A percentile compares a stretch with the other conserved stretches of the same genome.
phyloP scores from a whole-genome alignment of 2,329 filamentous ascomycete genomes.

The Graphium sp. region DNA sequence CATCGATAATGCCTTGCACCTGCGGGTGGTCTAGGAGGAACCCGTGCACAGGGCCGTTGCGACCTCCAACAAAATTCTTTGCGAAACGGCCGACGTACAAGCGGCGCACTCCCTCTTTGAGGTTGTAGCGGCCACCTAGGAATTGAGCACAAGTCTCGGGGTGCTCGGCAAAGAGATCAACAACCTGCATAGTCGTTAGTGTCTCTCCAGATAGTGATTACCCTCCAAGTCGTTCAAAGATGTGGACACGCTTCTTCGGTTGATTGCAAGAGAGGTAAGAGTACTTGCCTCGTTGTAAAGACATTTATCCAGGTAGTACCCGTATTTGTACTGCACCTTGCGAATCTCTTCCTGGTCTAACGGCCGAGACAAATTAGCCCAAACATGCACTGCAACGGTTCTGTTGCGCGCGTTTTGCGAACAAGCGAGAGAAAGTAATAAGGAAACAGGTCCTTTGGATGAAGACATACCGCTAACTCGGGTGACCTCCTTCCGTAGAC shows the following conservation, averaged over 20 bases:
- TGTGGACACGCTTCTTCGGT: background rate
- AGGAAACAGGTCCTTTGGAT: no score
- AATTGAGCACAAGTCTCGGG: conserved; percentile 38
- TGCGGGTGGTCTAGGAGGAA: conserved; percentile 40
- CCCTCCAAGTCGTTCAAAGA: background rate
- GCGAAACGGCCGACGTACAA: conserved; percentile 36
- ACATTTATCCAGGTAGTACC: conserved; percentile 42
- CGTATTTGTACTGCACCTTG: conserved; percentile 39
- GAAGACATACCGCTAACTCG: conserved; percentile 8
- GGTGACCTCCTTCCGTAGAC: conserved; percentile 8
- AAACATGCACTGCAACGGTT: no score
- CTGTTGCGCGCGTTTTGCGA: no score
- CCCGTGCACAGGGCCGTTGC: conserved; percentile 36
- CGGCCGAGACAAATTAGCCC: no score
- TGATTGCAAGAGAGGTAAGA: conserved; percentile 1
- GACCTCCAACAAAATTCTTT: conserved; percentile 27
- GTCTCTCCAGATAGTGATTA: conserved; percentile 2
- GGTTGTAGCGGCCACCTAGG: conserved; percentile 32
- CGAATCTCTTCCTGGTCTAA: conserved; percentile 35
- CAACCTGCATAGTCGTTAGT: conserved; percentile 19
- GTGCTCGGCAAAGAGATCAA: conserved; percentile 31
- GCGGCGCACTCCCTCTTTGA: conserved; percentile 29
- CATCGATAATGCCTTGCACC: conserved; percentile 38
- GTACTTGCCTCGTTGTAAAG: conserved; percentile 38
- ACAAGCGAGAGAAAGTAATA: no score